These are phyloP conservation scores for Naganishia sp. DNA, from an alignment of 1,284 basidiomycete species.

Conservation along the genomic window DNA sequence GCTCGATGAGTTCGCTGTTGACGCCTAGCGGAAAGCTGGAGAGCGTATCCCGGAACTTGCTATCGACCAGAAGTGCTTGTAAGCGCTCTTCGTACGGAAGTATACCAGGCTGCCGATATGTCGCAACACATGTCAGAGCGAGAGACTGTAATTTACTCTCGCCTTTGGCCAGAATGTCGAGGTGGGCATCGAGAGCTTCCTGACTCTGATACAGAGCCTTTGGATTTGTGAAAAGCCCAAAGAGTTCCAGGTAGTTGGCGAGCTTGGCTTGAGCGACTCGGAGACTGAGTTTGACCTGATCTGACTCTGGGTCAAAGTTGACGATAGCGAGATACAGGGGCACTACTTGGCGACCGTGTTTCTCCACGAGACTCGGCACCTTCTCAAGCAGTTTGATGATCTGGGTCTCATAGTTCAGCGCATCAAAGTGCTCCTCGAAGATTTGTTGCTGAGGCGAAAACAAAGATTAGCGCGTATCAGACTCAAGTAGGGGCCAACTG, in stretches of 20 bases:
- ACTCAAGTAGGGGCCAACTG: conserved; percentile 29
- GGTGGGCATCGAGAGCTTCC: conserved; percentile 69
- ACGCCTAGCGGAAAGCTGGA: conserved; percentile 66
- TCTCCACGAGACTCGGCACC: conserved; percentile 71
- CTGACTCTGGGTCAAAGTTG: conserved; percentile 37
- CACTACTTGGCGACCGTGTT: conserved; percentile 77
- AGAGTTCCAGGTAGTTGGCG: conserved; percentile 75
- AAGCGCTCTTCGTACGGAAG: conserved; percentile 69
- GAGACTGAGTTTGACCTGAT: conserved; percentile 46
- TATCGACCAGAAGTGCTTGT: conserved; percentile 75
- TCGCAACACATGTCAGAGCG: conserved; percentile 77
- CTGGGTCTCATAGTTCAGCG: conserved; percentile 74
- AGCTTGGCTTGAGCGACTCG: conserved; percentile 57
- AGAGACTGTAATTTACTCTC: conserved; percentile 76
- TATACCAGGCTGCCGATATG: conserved; percentile 76
- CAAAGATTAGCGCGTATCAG: not conserved
- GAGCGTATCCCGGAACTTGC: conserved; percentile 85
- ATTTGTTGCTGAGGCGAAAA: conserved; percentile 59
- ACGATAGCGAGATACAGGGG: conserved; percentile 66
- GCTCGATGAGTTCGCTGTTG: conserved; percentile 60
- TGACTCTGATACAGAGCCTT: conserved; percentile 76
- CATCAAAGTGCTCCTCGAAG: conserved; percentile 69
- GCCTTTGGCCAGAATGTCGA: conserved; percentile 77
- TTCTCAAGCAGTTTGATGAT: conserved; percentile 69
- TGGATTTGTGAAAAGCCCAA: conserved; percentile 87